These are phyloP conservation scores for Dactylellina cionopaga DNA, from an alignment of 2,329 filamentous ascomycete genomes.

Conservation along the genomic window DNA sequence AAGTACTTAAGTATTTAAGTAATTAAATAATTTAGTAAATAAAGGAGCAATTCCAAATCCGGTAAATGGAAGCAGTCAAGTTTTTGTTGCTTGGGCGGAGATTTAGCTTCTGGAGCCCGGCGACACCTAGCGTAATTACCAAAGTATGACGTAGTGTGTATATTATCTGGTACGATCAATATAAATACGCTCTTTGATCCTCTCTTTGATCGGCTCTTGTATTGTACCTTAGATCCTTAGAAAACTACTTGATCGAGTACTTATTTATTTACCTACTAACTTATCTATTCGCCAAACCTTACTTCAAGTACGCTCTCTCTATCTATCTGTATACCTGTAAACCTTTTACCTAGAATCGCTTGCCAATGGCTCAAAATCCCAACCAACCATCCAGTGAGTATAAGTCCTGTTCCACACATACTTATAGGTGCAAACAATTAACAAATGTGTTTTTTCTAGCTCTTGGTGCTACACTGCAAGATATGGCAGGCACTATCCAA, in stretches of 20 bases:
- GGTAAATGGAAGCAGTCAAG: too few relatives aligned
- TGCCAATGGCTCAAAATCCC: too few relatives aligned
- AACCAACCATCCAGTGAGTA: not conserved
- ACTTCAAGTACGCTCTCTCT: not conserved
- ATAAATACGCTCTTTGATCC: not conserved
- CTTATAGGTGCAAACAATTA: too few relatives aligned
- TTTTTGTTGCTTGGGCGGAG: too few relatives aligned
- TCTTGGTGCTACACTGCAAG: constrained; percentile 30
- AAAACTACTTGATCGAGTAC: too few relatives aligned
- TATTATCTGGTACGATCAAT: too few relatives aligned
- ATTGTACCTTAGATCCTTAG: too few relatives aligned
- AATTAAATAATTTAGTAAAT: too few relatives aligned
- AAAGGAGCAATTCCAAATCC: too few relatives aligned
- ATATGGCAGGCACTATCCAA: constrained; percentile 31
- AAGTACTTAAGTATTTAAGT: too few relatives aligned
- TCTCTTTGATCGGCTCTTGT: not conserved
- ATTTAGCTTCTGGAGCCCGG: not conserved
- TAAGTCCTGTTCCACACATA: not conserved
- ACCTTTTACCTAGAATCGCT: too few relatives aligned
- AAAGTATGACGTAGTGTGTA: constrained; percentile 40
- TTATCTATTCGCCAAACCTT: not conserved
- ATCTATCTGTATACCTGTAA: too few relatives aligned
- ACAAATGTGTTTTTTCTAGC: constrained; percentile 9
- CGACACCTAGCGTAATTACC: constrained; percentile 12
- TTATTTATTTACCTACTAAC: not conserved